phyloP scores from a whole-genome alignment of 345 rosid genomes.

The Physaria fendleri region DNA sequence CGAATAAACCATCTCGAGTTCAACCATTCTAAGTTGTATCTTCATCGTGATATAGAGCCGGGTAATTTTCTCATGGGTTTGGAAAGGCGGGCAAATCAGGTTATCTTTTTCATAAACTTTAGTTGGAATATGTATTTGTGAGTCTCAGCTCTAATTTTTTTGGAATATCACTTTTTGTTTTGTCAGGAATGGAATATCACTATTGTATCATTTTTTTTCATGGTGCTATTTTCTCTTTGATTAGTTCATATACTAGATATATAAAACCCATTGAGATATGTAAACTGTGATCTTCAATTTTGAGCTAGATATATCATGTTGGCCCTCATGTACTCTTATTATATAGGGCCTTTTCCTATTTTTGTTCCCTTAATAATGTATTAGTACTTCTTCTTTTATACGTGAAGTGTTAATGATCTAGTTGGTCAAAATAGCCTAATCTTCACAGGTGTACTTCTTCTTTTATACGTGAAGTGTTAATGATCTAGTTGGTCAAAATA shows the following conservation, averaged over 20 bases:
- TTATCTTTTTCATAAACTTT: neutral
- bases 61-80: neutral
- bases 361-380: neutral
- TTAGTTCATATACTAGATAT: neutral
- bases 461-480: too few species aligned
- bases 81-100: neutral
- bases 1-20: neutral
- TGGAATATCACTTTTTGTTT: too few species aligned
- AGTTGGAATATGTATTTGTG: too few species aligned
- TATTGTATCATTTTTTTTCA: neutral
- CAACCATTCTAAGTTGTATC: neutral
- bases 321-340: neutral
- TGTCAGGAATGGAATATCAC: too few species aligned
- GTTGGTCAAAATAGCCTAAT: too few species aligned
- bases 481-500: too few species aligned
- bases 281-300: neutral
- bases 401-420: too few species aligned
- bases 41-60: neutral
- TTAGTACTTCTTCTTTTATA: neutral
- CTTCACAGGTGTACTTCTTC: too few species aligned
- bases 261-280: neutral
- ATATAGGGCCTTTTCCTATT: neutral
- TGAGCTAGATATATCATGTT: neutral
- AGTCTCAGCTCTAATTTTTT: neutral
- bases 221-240: neutral